Evolutionary conservation across 1,284 basidiomycete species (phyloP), one percentile per base, ranked within the genome.

Genomic region (Trichosporon sp.): DNA sequence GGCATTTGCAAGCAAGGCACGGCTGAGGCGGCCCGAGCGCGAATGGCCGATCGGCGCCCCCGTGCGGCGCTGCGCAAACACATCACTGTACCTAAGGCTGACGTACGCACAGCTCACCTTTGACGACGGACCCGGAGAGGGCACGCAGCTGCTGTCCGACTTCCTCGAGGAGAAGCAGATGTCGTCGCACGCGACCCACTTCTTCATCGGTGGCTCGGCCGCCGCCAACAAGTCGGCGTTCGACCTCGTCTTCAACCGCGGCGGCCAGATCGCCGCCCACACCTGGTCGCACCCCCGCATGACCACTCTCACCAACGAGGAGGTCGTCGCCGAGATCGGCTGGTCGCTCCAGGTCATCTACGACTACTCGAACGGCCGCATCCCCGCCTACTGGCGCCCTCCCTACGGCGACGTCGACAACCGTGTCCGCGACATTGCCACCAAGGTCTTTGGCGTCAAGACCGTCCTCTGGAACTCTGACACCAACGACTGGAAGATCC

Each of bases 281-380:
- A 87, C 85, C 62, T 87, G 85, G 83, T 83, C 83, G 5, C 85
- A 86, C 75, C 80, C 74, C 13, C 78, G 79, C 73, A 79, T 94
- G 47, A 87, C 87, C 44, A 85, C 84, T 4, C 78, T 86, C 27
- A 83, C 85, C 62, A 87, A 88, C 79, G 86, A 87, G 74, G 77
- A 86, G 69, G 84, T 88, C 67, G 80, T 87, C 8, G 85, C 83
- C 68, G 86, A 87, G 77, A 83, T 88, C 51, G 86, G 85, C 32
- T 84, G 83, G 83, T 83, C 83, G 4, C 78, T 80, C 72, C 79
- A 83, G 71, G 80, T 82, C 70, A 81, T 83, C 64, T 70, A 75
- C 42, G 82, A 83, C 72, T 70, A 80, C 23, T 81, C 75, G 38
- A 80, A 78, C 67, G 90, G 94, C 29, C 78, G 75, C 63, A 74